These are phyloP conservation scores for Schizophyllum amplum DNA, from an alignment of 1,284 basidiomycete species.

Conservation along the genomic window DNA sequence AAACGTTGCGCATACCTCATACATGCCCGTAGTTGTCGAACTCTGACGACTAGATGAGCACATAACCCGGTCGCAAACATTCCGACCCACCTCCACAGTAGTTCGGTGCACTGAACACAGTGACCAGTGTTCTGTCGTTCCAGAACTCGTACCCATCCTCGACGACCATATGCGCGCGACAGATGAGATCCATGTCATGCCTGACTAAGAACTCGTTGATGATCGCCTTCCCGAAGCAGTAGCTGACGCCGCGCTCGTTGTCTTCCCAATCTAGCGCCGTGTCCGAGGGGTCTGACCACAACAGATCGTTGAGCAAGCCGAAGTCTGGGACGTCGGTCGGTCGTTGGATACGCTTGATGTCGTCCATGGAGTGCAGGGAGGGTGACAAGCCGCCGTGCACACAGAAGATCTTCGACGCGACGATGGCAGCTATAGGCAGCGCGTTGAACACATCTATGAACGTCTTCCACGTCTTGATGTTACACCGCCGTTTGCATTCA, in stretches of 20 bases:
- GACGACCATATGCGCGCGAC: slow-evolving; percentile 99
- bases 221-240: slow-evolving; percentile 97
- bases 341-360: slow-evolving; percentile 96
- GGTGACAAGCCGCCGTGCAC: slow-evolving; percentile 98
- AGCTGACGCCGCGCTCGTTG: slow-evolving; percentile 98
- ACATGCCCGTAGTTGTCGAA: slow-evolving; percentile 97
- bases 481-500: slow-evolving; percentile 98
- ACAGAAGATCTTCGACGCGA: slow-evolving; percentile 99
- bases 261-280: slow-evolving; percentile 99
- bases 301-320: slow-evolving; percentile 92
- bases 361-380: slow-evolving; percentile 97
- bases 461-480: slow-evolving; percentile 99
- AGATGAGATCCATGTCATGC: slow-evolving; percentile 98
- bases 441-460: slow-evolving; percentile 99
- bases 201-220: slow-evolving; percentile 93
- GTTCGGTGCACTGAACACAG: slow-evolving; percentile 97
- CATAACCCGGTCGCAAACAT: slow-evolving; percentile 6
- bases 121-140: slow-evolving; percentile 97
- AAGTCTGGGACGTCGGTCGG: slow-evolving; percentile 99
- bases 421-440: slow-evolving; percentile 96
- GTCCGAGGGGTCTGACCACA: slow-evolving; percentile 99
- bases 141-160: slow-evolving; percentile 99
- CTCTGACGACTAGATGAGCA: slow-evolving; percentile 39
- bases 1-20: slow-evolving; percentile 63
- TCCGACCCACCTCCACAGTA: slow-evolving; percentile 84